phyloP scores from a whole-genome alignment of 805 yeast species.

The Metschnikowia hibisci region DNA sequence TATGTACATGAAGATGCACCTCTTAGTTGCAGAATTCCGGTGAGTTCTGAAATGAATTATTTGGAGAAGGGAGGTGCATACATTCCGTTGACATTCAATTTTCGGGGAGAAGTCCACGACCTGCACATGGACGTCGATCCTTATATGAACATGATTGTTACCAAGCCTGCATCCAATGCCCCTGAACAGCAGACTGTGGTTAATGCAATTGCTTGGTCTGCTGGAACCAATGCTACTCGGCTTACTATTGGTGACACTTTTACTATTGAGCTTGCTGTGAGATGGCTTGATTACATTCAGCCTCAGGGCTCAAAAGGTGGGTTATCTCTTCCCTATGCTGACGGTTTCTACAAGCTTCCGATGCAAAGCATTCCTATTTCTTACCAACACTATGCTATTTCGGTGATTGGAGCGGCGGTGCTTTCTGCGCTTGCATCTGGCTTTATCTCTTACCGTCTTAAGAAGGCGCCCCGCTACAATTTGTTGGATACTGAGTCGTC shows the following conservation, averaged over 20 bases:
- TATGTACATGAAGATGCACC: slow-evolving; percentile 78
- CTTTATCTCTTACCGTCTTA: slow-evolving; percentile 23
- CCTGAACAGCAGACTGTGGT: slow-evolving; percentile 41
- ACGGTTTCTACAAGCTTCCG: slow-evolving; percentile 41
- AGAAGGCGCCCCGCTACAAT: slow-evolving; percentile 20
- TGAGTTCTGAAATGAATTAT: slow-evolving; percentile 40
- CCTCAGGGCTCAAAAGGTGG: slow-evolving; percentile 17
- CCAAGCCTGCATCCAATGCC: slow-evolving; percentile 30
- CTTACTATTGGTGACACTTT: slow-evolving; percentile 63
- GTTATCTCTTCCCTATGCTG: slow-evolving; percentile 30
- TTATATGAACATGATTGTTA: slow-evolving; percentile 48
- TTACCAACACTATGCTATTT: slow-evolving; percentile 18
- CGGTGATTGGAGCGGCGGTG: slow-evolving; percentile 21
- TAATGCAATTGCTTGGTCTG: slow-evolving; percentile 55
- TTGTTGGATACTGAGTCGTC: slow-evolving; percentile 24
- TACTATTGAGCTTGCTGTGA: slow-evolving; percentile 52
- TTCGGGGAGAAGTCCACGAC: slow-evolving; percentile 64
- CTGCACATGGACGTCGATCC: slow-evolving; percentile 67
- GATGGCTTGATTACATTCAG: slow-evolving; percentile 46
- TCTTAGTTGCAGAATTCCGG: slow-evolving; percentile 61
- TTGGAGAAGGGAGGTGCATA: slow-evolving; percentile 43
- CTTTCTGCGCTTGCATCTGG: slow-evolving; percentile 24
- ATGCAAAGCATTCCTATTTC: slow-evolving; percentile 25
- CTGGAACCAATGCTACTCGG: slow-evolving; percentile 59
- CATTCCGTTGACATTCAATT: slow-evolving; percentile 58